These are phyloP conservation scores for Polytrichum commune DNA, from an alignment of 225 moss, liverwort and hornwort species.

Conservation along the genomic window DNA sequence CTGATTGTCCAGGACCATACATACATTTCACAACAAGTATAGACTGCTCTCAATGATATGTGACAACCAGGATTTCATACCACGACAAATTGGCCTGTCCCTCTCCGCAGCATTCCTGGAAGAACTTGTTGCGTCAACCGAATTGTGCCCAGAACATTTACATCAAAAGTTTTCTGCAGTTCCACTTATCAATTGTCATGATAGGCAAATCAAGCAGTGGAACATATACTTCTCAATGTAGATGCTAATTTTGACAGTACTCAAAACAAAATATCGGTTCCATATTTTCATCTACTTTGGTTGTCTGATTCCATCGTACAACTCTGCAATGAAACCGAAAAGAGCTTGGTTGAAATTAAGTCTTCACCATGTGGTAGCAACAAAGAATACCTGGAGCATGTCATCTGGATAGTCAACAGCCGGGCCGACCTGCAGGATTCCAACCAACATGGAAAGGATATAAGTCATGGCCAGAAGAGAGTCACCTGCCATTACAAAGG, in stretches of 20 bases:
- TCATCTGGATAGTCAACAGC: constrained; percentile 57
- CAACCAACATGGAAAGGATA: neutral
- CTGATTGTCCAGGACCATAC: too few species aligned
- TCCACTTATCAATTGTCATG: neutral
- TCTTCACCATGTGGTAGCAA: neutral
- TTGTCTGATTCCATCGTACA: too few species aligned
- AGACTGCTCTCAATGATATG: neutral
- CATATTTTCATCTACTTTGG: too few species aligned
- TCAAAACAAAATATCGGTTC: neutral
- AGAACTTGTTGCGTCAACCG: constrained; percentile 61
- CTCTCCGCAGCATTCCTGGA: constrained; percentile 61
- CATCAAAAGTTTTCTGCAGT: constrained; percentile 49
- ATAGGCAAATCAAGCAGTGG: too few species aligned
- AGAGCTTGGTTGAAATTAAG: neutral
- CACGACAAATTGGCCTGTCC: constrained; percentile 68
- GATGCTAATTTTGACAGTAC: neutral
- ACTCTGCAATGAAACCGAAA: too few species aligned
- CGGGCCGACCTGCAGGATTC: constrained; percentile 30
- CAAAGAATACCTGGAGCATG: constrained; percentile 28
- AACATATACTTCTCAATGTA: neutral
- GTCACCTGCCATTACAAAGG: too few species aligned
- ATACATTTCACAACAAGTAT: neutral
- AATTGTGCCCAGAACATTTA: constrained; percentile 71
- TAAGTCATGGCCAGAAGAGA: neutral
- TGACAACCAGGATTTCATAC: constrained; percentile 8